Evolutionary conservation across 768 basidiomycete species (phyloP).

Genomic region (Terana coerulea): DNA sequence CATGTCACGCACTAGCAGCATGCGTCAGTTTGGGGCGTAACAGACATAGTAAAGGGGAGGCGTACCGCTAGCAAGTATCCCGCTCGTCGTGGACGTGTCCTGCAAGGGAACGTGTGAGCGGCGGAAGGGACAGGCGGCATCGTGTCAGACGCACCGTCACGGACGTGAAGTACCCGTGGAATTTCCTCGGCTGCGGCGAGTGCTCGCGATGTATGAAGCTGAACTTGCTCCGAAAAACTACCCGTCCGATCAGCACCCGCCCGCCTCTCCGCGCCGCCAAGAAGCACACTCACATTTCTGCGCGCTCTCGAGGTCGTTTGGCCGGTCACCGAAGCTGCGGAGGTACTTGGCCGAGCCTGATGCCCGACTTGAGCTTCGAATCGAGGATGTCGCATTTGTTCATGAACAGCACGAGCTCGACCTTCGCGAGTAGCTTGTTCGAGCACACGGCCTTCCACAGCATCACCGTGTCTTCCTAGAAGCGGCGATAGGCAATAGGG

Average conservation of each 20-base stretch:
- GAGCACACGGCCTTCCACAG: conserved; percentile 73
- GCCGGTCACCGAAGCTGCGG: conserved; percentile 62
- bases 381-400: conserved; percentile 80
- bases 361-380: conserved; percentile 59
- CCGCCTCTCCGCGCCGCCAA: background rate
- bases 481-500: background rate
- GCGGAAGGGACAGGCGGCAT: background rate
- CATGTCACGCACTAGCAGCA: conserved; percentile 68
- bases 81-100: conserved; percentile 70
- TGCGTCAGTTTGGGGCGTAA: too few relatives aligned
- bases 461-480: conserved; percentile 70
- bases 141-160: conserved; percentile 70
- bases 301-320: conserved; percentile 66
- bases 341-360: conserved; percentile 65
- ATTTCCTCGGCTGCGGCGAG: conserved; percentile 69
- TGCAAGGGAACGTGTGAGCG: conserved; percentile 18
- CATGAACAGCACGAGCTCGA: conserved; percentile 75
- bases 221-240: conserved; percentile 15
- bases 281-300: conserved; percentile 52
- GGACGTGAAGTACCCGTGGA: conserved; percentile 75
- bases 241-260: background rate
- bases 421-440: conserved; percentile 65
- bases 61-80: conserved; percentile 75
- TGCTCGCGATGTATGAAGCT: conserved; percentile 74
- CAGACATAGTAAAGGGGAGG: conserved; percentile 4